Conservation (phyloP, 73 alveolate genomes). For the Paramecium sonneborni region DNA sequence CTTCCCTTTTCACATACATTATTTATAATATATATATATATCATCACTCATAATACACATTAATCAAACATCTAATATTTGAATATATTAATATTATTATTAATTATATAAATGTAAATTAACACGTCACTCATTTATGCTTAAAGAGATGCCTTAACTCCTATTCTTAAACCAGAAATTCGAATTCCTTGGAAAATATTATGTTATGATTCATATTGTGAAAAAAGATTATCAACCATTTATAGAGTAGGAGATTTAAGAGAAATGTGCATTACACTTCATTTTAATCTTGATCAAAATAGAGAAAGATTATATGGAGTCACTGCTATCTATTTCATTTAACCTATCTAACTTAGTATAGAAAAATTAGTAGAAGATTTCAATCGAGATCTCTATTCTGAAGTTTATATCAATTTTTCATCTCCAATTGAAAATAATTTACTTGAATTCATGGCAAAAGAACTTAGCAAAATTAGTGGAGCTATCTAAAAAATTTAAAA, state of each 20-base stretch:
- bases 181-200: constrained; percentile 51
- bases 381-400: constrained; percentile 58
- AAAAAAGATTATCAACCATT: constrained; percentile 45
- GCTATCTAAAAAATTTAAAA: constrained; percentile 56
- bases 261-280: constrained; percentile 65
- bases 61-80: neutral
- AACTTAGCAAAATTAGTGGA: constrained; percentile 52
- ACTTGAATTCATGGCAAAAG: constrained; percentile 54
- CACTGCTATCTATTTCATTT: constrained; percentile 28
- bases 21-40: neutral
- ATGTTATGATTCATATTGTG: constrained; percentile 50
- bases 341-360: neutral
- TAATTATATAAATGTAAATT: neutral
- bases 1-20: neutral
- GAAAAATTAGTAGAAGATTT: constrained; percentile 55
- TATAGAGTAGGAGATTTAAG: constrained; percentile 62
- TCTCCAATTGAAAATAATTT: constrained; percentile 28
- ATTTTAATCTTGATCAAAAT: constrained; percentile 39
- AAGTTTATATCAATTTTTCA: constrained; percentile 47
- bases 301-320: constrained; percentile 64
- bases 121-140: constrained; percentile 26
- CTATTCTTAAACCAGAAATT: constrained; percentile 21
- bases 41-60: neutral
- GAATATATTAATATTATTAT: neutral
- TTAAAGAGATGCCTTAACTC: neutral